phyloP scores from a whole-genome alignment of 2,329 filamentous ascomycete genomes.

The Verticillium nonalfalfae region DNA sequence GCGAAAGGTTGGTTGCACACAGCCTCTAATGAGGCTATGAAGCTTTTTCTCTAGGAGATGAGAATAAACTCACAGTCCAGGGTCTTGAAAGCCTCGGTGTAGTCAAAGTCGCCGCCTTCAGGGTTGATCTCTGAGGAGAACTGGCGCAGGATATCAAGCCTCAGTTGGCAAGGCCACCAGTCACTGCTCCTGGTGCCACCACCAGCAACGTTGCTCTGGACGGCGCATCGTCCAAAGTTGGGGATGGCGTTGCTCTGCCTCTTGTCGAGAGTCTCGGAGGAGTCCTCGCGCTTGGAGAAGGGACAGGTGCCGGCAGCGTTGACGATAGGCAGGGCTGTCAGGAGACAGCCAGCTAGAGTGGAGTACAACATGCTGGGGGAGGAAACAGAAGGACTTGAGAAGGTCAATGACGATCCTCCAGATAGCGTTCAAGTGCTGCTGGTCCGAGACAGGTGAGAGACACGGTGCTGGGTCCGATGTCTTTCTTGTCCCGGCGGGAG shows the following conservation, averaged over 20 bases:
- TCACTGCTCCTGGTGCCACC: constrained; percentile 62
- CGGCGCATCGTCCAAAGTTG: neutral
- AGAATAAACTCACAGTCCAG: constrained; percentile 50
- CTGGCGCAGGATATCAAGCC: constrained; percentile 68
- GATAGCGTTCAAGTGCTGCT: neutral
- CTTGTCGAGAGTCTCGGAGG: neutral
- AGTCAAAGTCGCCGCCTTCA: constrained; percentile 60
- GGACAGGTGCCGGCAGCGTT: neutral
- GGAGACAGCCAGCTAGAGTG: neutral
- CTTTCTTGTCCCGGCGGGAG: neutral
- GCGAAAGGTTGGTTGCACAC: neutral
- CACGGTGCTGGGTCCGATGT: neutral
- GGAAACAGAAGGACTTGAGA: neutral
- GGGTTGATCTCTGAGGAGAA: constrained; percentile 59
- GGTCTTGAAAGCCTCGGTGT: constrained; percentile 64
- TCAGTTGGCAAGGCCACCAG: constrained; percentile 69
- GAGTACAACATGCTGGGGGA: neutral
- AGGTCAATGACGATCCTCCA: neutral
- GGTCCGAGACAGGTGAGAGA: neutral
- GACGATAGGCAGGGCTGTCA: neutral
- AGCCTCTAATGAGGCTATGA: neutral
- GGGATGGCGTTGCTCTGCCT: neutral
- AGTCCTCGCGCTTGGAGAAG: neutral
- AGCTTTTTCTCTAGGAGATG: too few relatives aligned
- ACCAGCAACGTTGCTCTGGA: constrained; percentile 38